Base-by-base conservation (phyloP, 2,329 filamentous ascomycete genomes). In the Neopestalotiopsis clavispora region DNA sequence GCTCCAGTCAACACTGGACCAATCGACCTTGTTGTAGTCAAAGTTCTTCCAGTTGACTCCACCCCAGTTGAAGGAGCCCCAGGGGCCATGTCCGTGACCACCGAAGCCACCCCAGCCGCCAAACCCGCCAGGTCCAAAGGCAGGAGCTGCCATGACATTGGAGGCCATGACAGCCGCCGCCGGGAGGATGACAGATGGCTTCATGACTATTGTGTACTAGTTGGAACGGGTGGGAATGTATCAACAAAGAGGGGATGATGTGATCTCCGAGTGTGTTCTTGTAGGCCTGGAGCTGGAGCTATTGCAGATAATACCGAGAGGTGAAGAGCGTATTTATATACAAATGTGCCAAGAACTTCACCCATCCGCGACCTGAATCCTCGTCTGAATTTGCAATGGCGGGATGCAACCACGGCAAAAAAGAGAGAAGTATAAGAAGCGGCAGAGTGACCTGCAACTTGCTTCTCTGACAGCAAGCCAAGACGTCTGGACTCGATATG, bases 21-120 rank as follows among this genome's bases (percentile, higher is more conserved):
- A 67, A 34, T 67, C 65, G 10, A 67, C 65, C 17, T 60, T 38
- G 20, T 17, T 30, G 13, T 58, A 66, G 45, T 66, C 64, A n/a
- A 66, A 28, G 7, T 20, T 52, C 34, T 62, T 14, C n/a, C 38
- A 64, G 34, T 45, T 45, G 57, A 64, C 28, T 12, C 40, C 34
- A 14, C 40, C n/a, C 56, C 34, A 38, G 65, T 67, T 45, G 32
- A 45, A 61, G 32, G 59, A 17, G 4, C 59, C 59, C 28, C 32
- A 61, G 57, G 14, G 20, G 28, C 28, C 30, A 34, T n/a, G 12
- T 20, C 30, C 32, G 12, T 34, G 28, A 38, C 23, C 23, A 23
- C 57, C 57, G 14, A 23, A 14, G 10, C 57, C 57, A 6, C 57
- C 57, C 14, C 12, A 28, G 17, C 30, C 30, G 9, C 57, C 57